Evolutionary conservation across 345 rosid species (phyloP).

Genomic region (Gossypium anomalum): DNA sequence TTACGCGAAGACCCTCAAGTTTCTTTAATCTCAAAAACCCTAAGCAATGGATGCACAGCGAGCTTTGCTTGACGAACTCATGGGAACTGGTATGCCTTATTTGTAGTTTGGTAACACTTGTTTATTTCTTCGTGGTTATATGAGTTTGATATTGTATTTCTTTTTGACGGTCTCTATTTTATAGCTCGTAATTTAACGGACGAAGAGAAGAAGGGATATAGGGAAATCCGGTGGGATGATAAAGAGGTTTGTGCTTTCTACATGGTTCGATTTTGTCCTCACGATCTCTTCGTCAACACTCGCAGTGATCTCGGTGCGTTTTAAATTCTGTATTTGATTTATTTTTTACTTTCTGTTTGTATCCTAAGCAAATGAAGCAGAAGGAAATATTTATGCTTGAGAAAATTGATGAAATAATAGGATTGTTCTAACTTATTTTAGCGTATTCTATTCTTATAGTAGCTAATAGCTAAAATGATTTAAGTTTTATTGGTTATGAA

Average conservation of each 20-base stretch:
- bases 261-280: slow-evolving; percentile 98
- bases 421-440: neutral
- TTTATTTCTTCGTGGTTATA: neutral
- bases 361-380: neutral
- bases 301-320: slow-evolving; percentile 87
- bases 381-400: neutral
- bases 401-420: neutral
- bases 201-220: slow-evolving; percentile 76
- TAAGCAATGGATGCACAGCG: slow-evolving; percentile 84
- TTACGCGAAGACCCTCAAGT: neutral
- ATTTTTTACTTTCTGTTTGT: neutral
- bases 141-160: neutral
- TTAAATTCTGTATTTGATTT: neutral
- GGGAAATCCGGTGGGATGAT: slow-evolving; percentile 87
- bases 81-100: slow-evolving; percentile 69
- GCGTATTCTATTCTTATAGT: neutral
- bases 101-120: neutral
- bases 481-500: neutral
- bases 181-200: slow-evolving; percentile 88
- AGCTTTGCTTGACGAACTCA: slow-evolving; percentile 93
- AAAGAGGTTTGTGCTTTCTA: slow-evolving; percentile 87
- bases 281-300: slow-evolving; percentile 96
- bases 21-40: neutral
- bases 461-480: neutral
- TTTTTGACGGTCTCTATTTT: neutral